Evolutionary conservation across 441 rosid species (phyloP).

Genomic region (Daphne laureola): DNA sequence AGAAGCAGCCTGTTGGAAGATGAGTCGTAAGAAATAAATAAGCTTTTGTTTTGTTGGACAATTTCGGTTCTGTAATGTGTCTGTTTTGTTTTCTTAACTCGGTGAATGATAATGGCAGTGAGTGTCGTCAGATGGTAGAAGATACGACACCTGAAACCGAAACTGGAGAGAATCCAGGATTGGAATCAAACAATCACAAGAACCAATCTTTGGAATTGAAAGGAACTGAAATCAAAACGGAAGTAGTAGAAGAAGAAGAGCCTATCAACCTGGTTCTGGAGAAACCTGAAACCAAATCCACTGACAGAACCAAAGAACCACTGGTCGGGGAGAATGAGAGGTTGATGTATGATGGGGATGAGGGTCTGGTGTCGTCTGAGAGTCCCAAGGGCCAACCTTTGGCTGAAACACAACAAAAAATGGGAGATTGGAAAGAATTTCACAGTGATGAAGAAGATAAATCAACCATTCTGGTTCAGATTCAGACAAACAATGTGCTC

Average conservation of each 20-base stretch:
- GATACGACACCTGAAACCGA: neutral
- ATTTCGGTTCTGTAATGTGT: neutral
- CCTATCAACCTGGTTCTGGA: too few relatives aligned
- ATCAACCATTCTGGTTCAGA: conserved; percentile 1
- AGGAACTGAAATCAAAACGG: conserved; percentile 6
- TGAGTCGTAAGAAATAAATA: neutral
- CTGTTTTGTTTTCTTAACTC: neutral
- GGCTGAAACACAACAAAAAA: conserved; percentile 4
- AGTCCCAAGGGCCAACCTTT: conserved; percentile 3
- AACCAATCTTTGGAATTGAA: conserved; percentile 7
- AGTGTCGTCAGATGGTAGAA: neutral
- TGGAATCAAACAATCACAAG: neutral
- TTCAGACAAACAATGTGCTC: conserved; percentile 2
- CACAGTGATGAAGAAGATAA: neutral
- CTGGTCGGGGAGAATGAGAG: too few relatives aligned
- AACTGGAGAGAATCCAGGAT: conserved; percentile 2
- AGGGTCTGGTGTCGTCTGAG: neutral
- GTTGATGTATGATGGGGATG: conserved; percentile 3
- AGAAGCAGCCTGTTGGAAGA: neutral
- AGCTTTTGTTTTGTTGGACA: too few relatives aligned
- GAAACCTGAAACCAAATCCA: too few relatives aligned
- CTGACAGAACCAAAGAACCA: too few relatives aligned
- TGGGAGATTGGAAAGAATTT: conserved; percentile 3
- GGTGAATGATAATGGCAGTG: neutral
- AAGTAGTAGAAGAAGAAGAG: conserved; percentile 1